These are phyloP conservation scores for Candida sp. DNA, from an alignment of 1,139 yeast species.

Conservation along the genomic window DNA sequence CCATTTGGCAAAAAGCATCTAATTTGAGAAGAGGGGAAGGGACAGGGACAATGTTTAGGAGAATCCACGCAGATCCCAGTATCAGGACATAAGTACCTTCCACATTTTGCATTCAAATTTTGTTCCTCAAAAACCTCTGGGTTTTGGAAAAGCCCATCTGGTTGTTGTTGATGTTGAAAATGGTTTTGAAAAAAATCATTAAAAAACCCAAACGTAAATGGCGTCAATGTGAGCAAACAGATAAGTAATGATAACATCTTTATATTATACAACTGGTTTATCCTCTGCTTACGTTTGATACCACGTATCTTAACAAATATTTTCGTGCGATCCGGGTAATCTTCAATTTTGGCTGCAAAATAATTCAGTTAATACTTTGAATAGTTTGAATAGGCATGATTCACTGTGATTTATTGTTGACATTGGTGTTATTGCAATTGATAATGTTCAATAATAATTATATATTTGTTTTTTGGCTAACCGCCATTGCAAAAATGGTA, in stretches of 20 bases:
- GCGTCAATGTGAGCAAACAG: neutral
- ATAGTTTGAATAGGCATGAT: neutral
- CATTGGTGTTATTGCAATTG: neutral
- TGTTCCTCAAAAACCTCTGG: slow-evolving; percentile 27
- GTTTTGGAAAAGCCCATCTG: slow-evolving; percentile 17
- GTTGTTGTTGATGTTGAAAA: slow-evolving; percentile 13
- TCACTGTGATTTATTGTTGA: neutral
- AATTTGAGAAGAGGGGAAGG: slow-evolving; percentile 79
- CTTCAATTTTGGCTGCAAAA: neutral
- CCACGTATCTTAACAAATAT: neutral
- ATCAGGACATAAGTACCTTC: slow-evolving; percentile 75
- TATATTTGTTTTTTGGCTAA: neutral
- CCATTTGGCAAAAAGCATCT: slow-evolving; percentile 75
- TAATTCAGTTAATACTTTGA: neutral
- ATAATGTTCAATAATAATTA: neutral
- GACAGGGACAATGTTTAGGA: slow-evolving; percentile 83
- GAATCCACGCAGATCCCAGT: slow-evolving; percentile 72
- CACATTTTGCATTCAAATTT: slow-evolving; percentile 46
- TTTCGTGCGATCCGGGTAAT: neutral
- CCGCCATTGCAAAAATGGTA: neutral
- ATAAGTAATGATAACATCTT: neutral
- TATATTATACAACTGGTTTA: neutral
- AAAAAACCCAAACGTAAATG: slow-evolving; percentile 1
- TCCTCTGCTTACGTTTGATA: neutral
- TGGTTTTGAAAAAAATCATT: slow-evolving; percentile 31